Evolutionary conservation across 331 rosid genomes (phyloP), one percentile per base, ranked within the genome.

Genomic region (Phaseolus coccineus): DNA sequence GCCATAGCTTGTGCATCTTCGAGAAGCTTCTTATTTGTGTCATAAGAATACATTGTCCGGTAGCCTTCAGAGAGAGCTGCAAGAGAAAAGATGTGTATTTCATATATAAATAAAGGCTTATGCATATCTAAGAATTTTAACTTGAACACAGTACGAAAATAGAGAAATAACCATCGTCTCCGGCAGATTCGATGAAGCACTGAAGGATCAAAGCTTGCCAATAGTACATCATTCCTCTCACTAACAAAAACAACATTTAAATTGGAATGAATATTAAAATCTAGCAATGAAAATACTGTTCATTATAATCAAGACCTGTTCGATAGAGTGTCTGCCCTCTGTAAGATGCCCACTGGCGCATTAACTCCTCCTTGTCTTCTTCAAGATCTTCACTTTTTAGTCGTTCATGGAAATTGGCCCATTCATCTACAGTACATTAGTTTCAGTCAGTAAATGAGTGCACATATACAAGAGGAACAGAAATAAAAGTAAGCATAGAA

Each of bases 141-240:
- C 22, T 61, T 19, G 74, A 85, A 77, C 40, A 48, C 5, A 52
- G 24, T 50, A 71, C 30, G 64, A 2, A 67, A 63, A 76, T 39
- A 79, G 76, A 77, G 80, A 78, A 77, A 93, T 75, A 40, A 95
- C 99, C 92, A 35, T 69, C 52, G 65, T 91, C 93, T 52, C 83
- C 94, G 0, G 81, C 85, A 62, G 76, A 83, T 84, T 96, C 97
- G 56, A 89, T 88, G 75, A 77, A 65, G 84, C 86, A 91, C 68
- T 96, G 99, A 79, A 96, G 90, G 39, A 75, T 84, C 68, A 96
- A 83, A 76, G 98, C 99, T 66, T 68, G 61, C 85, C 89, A 80
- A 69, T 93, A 90, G 89, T 96, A 96, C 99, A 96, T 93, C 98
- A 96, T 96, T 82, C 99, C 99, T 81, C 98, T 89, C 87, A 93